Conservation (phyloP, 805 yeast genomes). For the Kluyveromyces starmeri region DNA sequence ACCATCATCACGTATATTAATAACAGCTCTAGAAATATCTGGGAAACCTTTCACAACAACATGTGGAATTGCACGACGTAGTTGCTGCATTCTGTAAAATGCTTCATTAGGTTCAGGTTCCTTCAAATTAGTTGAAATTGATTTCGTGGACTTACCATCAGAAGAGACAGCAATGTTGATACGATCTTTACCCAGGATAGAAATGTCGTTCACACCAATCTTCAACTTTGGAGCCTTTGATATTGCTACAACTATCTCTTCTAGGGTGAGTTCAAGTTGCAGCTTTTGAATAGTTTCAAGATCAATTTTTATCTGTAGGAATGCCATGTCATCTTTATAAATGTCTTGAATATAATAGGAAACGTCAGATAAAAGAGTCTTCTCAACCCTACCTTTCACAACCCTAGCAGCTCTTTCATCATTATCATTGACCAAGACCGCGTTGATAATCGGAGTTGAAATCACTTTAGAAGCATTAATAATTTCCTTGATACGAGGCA, state of each 20-base stretch:
- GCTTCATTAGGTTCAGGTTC: conserved; percentile 40
- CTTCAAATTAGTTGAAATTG: conserved; percentile 35
- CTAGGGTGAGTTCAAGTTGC: conserved; percentile 81
- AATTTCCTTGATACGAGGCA: conserved; percentile 97
- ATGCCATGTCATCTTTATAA: conserved; percentile 71
- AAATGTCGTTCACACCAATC: conserved; percentile 62
- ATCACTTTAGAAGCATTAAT: conserved; percentile 93
- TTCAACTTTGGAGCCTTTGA: conserved; percentile 82
- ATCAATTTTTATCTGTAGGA: conserved; percentile 73
- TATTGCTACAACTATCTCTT: conserved; percentile 78
- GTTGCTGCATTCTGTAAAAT: conserved; percentile 81
- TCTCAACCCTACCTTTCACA: conserved; percentile 94
- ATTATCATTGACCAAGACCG: conserved; percentile 81
- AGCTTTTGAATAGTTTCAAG: conserved; percentile 74
- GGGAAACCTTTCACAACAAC: conserved; percentile 91
- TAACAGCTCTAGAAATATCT: conserved; percentile 90
- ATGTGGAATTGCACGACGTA: conserved; percentile 75
- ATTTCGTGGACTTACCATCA: conserved; percentile 35
- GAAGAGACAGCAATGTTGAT: conserved; percentile 53
- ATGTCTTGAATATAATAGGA: conserved; percentile 91
- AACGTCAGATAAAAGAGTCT: conserved; percentile 79
- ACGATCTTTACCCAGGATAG: conserved; percentile 53
- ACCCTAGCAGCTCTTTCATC: conserved; percentile 98
- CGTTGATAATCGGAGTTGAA: conserved; percentile 94
- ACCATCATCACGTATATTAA: conserved; percentile 79